Conservation (phyloP, 1,139 yeast species). For the Candida buenavistaensis region DNA sequence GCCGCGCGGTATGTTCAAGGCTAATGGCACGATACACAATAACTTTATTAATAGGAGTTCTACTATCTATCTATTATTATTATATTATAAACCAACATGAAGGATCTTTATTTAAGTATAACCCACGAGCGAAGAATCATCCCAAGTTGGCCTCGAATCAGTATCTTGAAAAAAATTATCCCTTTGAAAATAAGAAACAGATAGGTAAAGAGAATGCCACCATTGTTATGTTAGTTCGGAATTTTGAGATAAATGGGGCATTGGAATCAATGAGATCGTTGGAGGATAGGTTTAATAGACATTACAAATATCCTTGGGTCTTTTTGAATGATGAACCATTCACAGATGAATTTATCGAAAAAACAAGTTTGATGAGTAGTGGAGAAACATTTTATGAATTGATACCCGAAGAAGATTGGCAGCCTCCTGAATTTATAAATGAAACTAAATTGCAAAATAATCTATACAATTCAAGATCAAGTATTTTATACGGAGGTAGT, state of each 20-base stretch:
- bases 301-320: slow-evolving; percentile 50
- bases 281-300: slow-evolving; percentile 47
- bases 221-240: slow-evolving; percentile 46
- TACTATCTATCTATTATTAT: slow-evolving; percentile 18
- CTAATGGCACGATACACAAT: neutral
- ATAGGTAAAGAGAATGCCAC: slow-evolving; percentile 54
- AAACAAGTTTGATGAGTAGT: slow-evolving; percentile 82
- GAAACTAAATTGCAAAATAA: slow-evolving; percentile 25
- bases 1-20: too few species aligned
- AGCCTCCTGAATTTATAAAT: slow-evolving; percentile 41
- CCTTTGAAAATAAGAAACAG: slow-evolving; percentile 31
- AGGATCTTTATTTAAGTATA: slow-evolving; percentile 3
- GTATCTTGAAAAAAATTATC: slow-evolving; percentile 32
- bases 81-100: neutral
- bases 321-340: slow-evolving; percentile 47
- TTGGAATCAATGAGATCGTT: slow-evolving; percentile 43
- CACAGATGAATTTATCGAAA: slow-evolving; percentile 39
- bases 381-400: slow-evolving; percentile 59
- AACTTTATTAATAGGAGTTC: slow-evolving; percentile 5
- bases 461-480: slow-evolving; percentile 23
- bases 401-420: slow-evolving; percentile 45
- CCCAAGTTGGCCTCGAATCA: slow-evolving; percentile 47
- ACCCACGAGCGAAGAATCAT: slow-evolving; percentile 12
- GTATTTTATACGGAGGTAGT: slow-evolving; percentile 42
- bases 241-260: slow-evolving; percentile 42